These are phyloP conservation scores for Solanum hybrid DNA, from an alignment of 305 asterid genomes.

Conservation along the genomic window DNA sequence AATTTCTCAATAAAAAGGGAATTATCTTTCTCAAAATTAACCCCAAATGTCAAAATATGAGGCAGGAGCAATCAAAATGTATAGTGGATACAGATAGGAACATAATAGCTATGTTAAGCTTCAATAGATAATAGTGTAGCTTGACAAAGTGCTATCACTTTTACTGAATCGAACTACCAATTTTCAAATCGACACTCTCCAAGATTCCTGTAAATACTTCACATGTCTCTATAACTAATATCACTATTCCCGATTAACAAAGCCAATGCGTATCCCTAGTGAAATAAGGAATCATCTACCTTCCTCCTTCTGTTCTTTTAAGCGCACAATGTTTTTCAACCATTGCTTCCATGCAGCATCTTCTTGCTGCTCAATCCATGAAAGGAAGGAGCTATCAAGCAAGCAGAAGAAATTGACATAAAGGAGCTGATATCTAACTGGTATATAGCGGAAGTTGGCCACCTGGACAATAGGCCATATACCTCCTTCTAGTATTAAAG, in stretches of 20 bases:
- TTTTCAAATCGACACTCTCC: neutral
- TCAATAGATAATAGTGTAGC: neutral
- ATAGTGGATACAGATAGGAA: neutral
- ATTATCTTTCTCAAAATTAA: neutral
- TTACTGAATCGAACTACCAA: neutral
- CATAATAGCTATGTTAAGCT: neutral
- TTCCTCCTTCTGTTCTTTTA: conserved; percentile 42
- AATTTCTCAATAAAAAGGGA: neutral
- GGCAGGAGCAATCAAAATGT: neutral
- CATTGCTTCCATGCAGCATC: conserved; percentile 78
- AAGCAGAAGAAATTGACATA: conserved; percentile 85
- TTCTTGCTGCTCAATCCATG: conserved; percentile 81
- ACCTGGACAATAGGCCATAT: conserved; percentile 81
- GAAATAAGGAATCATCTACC: conserved; percentile 19
- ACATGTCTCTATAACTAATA: neutral
- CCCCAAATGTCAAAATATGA: neutral
- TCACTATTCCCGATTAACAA: neutral
- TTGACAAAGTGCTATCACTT: neutral
- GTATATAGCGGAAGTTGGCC: conserved; percentile 69
- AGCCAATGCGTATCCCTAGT: neutral
- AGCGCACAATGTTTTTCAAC: conserved; percentile 34
- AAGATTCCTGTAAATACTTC: neutral
- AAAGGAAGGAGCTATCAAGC: conserved; percentile 81
- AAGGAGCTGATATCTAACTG: conserved; percentile 73
- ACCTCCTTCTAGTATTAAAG: conserved; percentile 68